Conservation (phyloP, 805 yeast species). For the Candida ipomoeae region DNA sequence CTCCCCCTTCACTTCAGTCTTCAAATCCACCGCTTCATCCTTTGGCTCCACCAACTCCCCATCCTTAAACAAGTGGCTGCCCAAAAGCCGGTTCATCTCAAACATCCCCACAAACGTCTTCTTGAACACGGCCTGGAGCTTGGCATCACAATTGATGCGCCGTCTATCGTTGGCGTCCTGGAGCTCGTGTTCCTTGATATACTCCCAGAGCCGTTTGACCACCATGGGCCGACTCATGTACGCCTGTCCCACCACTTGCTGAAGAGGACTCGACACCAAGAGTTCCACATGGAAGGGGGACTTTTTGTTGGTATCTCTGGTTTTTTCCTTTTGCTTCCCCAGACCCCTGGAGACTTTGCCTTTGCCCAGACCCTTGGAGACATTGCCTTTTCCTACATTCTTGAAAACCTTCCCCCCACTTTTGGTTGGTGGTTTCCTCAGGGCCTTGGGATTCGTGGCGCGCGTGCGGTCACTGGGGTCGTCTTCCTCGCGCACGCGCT, state of each 20-base stretch:
- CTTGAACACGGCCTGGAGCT: constrained; percentile 56
- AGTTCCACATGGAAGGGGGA: constrained; percentile 42
- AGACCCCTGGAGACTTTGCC: too few relatives aligned
- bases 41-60: constrained; percentile 10
- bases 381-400: too few relatives aligned
- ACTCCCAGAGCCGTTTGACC: constrained; percentile 65
- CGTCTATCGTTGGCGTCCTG: constrained; percentile 68
- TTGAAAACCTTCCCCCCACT: background rate
- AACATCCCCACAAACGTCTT: constrained; percentile 52
- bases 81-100: constrained; percentile 51
- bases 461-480: constrained; percentile 16
- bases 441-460: background rate
- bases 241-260: constrained; percentile 40
- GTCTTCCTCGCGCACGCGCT: constrained; percentile 25
- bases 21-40: constrained; percentile 5
- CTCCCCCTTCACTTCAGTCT: background rate
- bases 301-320: constrained; percentile 14
- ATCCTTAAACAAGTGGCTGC: constrained; percentile 41
- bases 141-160: constrained; percentile 60
- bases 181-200: constrained; percentile 57
- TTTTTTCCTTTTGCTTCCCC: background rate
- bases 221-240: constrained; percentile 63
- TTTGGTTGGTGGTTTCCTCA: background rate
- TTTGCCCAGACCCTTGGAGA: too few relatives aligned
- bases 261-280: constrained; percentile 49